Evolutionary conservation across 2,329 filamentous ascomycete genomes (phyloP), one percentile per base, ranked within the genome.

Genomic region (Gnomoniopsis sp.): DNA sequence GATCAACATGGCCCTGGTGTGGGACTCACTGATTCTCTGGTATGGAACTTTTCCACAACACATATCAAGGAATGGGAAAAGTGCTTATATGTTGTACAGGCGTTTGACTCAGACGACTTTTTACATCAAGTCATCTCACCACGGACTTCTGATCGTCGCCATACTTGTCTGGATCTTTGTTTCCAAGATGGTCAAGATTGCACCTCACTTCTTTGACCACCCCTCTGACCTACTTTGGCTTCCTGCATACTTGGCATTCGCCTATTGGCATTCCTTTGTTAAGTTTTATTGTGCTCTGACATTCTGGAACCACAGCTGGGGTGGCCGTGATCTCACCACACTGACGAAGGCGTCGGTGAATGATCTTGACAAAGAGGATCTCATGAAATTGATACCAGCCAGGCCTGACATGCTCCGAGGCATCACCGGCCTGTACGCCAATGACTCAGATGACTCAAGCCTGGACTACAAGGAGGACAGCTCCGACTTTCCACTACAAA

Each of bases 121-220:
- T 50, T 67, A 59, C 48, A 22, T 23, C 10, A 17, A 51, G 47
- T 58, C 59, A 3, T 46, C 43, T 49, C 38, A 59, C 12, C 14
- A 19, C 56, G 19, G 34, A 19, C 3, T 21, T 14, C 19, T 26
- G 22, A 30, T 67, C 2, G 22, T 12, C 0, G 33, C 41, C 17
- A 64, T 75, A 2, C 61, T 68, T 3, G 3, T 59, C n/a, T 86
- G 79, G 77, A 79, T 87, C 49, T 48, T 84, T 12, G 66, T 71
- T n/a, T 77, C 77, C 38, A 88, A 88, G 74, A 66, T 78, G 19
- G 70, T 85, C 63, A 88, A 88, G 73, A 70, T 84, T 15, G 68
- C 79, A 0, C 75, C 79, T 0, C 79, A 86, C 65, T 80, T 85
- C 61, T 55, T 65, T 3, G 74, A 74, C 0, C 61, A 86, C 61